phyloP scores from a whole-genome alignment of 1,284 basidiomycete genomes.

The Agaricales sp. region DNA sequence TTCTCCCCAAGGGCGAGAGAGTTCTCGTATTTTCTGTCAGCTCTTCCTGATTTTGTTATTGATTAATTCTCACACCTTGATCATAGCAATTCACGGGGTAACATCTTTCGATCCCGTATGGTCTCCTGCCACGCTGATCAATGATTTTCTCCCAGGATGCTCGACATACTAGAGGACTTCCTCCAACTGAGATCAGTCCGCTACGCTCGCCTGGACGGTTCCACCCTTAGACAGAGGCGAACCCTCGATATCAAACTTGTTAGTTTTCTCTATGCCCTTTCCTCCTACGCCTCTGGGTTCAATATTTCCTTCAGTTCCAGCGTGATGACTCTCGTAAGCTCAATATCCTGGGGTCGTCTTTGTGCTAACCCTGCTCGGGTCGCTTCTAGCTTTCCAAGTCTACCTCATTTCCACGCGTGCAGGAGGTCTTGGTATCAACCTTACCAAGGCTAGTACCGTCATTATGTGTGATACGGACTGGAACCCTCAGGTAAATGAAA shows the following conservation, averaged over 20 bases:
- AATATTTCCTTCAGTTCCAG: conserved; percentile 38
- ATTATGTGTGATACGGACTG: conserved; percentile 70
- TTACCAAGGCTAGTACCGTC: conserved; percentile 76
- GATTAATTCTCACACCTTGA: background rate
- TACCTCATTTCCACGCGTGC: conserved; percentile 80
- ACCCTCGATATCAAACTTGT: conserved; percentile 47
- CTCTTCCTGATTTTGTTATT: conserved; percentile 3
- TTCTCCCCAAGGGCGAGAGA: conserved; percentile 73
- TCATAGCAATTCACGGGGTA: conserved; percentile 45
- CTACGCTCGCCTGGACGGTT: conserved; percentile 73
- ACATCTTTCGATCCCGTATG: no score
- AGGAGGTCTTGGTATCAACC: conserved; percentile 82
- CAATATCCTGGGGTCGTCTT: background rate
- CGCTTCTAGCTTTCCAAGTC: conserved; percentile 59
- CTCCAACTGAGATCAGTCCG: conserved; percentile 63
- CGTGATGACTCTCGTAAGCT: conserved; percentile 40
- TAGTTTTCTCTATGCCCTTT: conserved; percentile 10
- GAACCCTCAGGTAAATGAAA: conserved; percentile 40
- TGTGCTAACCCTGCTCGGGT: conserved; percentile 6
- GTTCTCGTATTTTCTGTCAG: conserved; percentile 79
- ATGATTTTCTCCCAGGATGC: conserved; percentile 39
- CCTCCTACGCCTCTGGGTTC: conserved; percentile 1
- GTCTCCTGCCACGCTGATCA: background rate
- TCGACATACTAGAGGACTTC: conserved; percentile 81
- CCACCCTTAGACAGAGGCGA: conserved; percentile 38